Conservation (phyloP, 2,329 filamentous ascomycete species). For the Aspergillus proliferans region DNA sequence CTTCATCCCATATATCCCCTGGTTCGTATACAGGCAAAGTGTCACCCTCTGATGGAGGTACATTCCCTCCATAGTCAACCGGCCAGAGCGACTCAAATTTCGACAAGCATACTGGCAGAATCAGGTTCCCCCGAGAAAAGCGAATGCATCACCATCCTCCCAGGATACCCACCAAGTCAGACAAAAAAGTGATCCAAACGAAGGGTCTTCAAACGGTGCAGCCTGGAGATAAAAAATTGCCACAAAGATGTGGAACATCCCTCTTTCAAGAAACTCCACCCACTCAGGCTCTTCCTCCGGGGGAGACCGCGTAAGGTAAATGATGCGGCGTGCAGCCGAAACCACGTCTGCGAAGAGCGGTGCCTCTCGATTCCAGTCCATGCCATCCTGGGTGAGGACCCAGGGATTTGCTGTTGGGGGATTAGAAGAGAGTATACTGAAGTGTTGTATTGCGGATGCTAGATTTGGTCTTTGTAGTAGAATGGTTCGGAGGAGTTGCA, state of each 20-base stretch:
- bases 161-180: not conserved
- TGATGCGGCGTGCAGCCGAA: not conserved
- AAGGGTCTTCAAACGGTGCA: not conserved
- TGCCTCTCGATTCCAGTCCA: not conserved
- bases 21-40: not conserved
- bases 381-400: too few species aligned
- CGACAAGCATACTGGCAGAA: not conserved
- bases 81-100: not conserved
- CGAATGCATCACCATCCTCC: not conserved
- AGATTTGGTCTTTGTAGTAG: not conserved
- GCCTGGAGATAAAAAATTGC: not conserved
- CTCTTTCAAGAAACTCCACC: too few species aligned
- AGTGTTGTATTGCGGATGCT: not conserved
- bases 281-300: not conserved
- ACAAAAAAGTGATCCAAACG: not conserved
- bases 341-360: not conserved
- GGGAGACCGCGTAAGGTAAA: not conserved
- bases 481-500: not conserved
- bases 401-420: not conserved
- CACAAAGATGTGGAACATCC: not conserved
- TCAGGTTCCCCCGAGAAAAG: not conserved
- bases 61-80: not conserved
- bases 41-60: not conserved
- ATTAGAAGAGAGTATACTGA: not conserved
- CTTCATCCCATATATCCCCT: too few species aligned